Conservation (phyloP, 2,329 filamentous ascomycete genomes). For the Furcasterigmium sp. region DNA sequence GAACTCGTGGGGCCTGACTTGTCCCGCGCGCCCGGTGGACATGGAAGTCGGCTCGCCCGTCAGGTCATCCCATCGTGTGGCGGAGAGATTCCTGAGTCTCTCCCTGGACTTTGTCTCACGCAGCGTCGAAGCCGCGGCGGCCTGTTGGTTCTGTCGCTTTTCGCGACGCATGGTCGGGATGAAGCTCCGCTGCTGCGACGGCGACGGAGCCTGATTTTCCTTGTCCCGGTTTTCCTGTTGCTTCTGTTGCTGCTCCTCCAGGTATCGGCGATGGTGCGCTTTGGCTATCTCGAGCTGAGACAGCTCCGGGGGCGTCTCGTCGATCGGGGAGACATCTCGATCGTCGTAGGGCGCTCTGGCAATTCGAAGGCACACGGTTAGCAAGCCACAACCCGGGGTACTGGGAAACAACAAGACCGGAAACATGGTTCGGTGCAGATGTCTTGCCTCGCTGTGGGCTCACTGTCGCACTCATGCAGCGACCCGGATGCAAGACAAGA, state of each 20-base stretch:
- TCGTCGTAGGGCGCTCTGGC: slow-evolving; percentile 8
- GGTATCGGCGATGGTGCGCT: background rate
- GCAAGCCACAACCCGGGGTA: background rate
- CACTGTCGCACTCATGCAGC: too few species aligned
- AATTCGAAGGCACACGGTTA: slow-evolving; percentile 12
- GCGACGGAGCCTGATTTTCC: slow-evolving; percentile 10
- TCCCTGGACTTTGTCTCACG: slow-evolving; percentile 34
- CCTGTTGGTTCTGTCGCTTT: slow-evolving; percentile 38
- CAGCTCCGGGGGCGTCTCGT: slow-evolving; percentile 32
- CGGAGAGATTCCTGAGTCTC: slow-evolving; percentile 21
- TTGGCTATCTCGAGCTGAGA: slow-evolving; percentile 19
- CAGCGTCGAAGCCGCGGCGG: slow-evolving; percentile 23
- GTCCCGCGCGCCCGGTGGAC: slow-evolving; percentile 49
- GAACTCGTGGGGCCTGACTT: slow-evolving; percentile 50
- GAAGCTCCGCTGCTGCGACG: slow-evolving; percentile 29
- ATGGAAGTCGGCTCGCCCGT: slow-evolving; percentile 61
- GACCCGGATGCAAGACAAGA: background rate
- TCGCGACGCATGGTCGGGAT: slow-evolving; percentile 50
- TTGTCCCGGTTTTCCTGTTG: slow-evolving; percentile 9
- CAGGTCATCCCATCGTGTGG: slow-evolving; percentile 58
- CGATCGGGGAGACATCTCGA: slow-evolving; percentile 47
- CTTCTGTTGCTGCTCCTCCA: slow-evolving; percentile 19
- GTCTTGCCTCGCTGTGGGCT: too few species aligned
- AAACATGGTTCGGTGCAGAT: too few species aligned
- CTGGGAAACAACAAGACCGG: background rate